phyloP scores from a whole-genome alignment of 2,329 filamentous ascomycete species.

The Colletotrichum coccodes region DNA sequence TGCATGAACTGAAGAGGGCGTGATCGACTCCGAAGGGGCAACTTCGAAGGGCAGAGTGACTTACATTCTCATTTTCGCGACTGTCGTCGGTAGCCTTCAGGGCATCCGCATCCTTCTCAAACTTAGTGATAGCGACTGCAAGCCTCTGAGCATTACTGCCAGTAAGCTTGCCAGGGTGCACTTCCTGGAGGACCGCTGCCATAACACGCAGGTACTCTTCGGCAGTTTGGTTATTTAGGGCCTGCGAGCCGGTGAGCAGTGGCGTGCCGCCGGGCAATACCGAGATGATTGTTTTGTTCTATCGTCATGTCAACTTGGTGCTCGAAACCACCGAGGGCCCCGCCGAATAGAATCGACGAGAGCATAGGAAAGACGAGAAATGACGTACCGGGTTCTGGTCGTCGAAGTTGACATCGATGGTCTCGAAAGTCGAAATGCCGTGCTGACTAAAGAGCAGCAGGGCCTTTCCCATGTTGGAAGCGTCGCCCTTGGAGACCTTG shows the following conservation, averaged over 20 bases:
- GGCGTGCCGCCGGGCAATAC: constrained; percentile 5
- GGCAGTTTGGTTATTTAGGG: background rate
- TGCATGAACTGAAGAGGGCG: background rate
- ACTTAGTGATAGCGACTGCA: background rate
- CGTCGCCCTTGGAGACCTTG: constrained; percentile 17
- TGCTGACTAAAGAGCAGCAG: constrained; percentile 57
- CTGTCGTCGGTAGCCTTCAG: constrained; percentile 10
- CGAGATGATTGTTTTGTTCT: constrained; percentile 57
- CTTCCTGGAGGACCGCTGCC: constrained; percentile 10
- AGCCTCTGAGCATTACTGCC: background rate
- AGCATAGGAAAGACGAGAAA: too few relatives aligned
- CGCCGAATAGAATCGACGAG: background rate
- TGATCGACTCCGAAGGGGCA: background rate
- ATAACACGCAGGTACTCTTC: constrained; percentile 7
- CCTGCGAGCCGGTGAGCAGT: background rate
- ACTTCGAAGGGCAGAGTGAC: background rate
- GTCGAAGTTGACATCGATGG: constrained; percentile 49
- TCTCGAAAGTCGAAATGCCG: constrained; percentile 51
- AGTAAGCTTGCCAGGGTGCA: constrained; percentile 19
- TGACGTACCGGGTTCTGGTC: constrained; percentile 49
- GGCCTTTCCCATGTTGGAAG: constrained; percentile 41
- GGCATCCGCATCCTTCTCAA: constrained; percentile 1
- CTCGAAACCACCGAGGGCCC: constrained; percentile 36
- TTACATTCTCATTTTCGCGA: constrained; percentile 54
- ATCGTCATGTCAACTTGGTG: constrained; percentile 63